Conservation (phyloP, 2,329 filamentous ascomycete species). For the Colletotrichum sp. region DNA sequence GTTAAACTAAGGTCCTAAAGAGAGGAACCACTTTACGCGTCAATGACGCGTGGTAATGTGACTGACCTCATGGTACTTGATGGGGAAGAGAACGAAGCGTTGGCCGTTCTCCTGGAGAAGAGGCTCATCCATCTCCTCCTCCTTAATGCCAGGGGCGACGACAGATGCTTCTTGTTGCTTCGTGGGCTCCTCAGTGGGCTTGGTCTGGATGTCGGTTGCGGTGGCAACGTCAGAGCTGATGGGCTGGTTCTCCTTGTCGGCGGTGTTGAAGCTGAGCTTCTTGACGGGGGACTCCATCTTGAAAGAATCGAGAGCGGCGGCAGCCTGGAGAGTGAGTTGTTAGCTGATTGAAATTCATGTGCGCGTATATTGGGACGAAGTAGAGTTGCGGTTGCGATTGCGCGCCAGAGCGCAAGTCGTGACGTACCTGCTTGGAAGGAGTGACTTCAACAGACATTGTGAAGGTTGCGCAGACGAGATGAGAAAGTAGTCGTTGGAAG, state of each 20-base stretch:
- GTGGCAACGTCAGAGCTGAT: constrained; percentile 53
- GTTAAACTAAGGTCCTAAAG: constrained; percentile 40
- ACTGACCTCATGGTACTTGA: constrained; percentile 98
- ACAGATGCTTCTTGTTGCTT: constrained; percentile 47
- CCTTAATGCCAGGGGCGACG: constrained; percentile 59
- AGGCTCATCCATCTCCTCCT: constrained; percentile 82
- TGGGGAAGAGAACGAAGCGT: constrained; percentile 96
- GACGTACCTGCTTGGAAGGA: constrained; percentile 61
- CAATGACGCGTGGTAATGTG: constrained; percentile 41
- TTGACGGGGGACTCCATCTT: constrained; percentile 94
- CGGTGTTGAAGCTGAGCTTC: constrained; percentile 79
- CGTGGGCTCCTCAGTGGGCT: constrained; percentile 54
- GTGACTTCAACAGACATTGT: constrained; percentile 78
- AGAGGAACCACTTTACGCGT: constrained; percentile 70
- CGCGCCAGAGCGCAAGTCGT: constrained; percentile 20
- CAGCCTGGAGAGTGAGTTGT: constrained; percentile 62
- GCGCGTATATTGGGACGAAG: not conserved
- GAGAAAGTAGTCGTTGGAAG: not conserved
- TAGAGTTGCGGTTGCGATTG: not conserved
- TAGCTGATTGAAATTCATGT: constrained; percentile 32
- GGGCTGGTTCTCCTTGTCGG: constrained; percentile 82
- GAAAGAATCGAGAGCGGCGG: constrained; percentile 83
- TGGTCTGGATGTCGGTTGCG: constrained; percentile 63
- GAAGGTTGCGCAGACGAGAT: not conserved
- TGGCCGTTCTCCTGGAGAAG: constrained; percentile 94